Evolutionary conservation across 1,284 basidiomycete species (phyloP).

Genomic region (Mycena sp.): DNA sequence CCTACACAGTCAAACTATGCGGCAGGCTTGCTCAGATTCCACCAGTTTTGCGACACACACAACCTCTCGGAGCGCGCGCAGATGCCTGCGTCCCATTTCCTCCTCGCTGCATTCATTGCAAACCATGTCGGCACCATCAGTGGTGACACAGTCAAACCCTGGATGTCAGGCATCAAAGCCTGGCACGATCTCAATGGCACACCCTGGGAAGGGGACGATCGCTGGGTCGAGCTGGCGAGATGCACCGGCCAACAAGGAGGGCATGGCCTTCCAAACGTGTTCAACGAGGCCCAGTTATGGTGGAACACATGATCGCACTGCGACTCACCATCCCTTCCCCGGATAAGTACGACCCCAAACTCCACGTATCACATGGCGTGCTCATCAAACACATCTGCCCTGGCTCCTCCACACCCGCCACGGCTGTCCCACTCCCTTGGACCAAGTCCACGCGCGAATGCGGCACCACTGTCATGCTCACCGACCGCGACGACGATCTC

Average conservation of each 20-base stretch:
- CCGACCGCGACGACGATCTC: constrained; percentile 27
- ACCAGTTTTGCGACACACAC: constrained; percentile 25
- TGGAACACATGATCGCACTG: constrained; percentile 35
- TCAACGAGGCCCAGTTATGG: constrained; percentile 33
- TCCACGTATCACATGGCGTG: constrained; percentile 29
- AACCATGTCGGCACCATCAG: constrained; percentile 29
- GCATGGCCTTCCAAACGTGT: constrained; percentile 18
- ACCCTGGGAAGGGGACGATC: constrained; percentile 38
- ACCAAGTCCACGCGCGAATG: constrained; percentile 39
- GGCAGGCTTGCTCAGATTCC: constrained; percentile 24
- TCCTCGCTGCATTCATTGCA: constrained; percentile 29
- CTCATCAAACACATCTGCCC: background rate
- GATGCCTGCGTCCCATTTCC: constrained; percentile 24
- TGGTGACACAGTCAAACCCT: constrained; percentile 33
- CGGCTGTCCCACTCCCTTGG: constrained; percentile 40
- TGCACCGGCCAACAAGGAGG: constrained; percentile 30
- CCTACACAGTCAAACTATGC: constrained; percentile 10
- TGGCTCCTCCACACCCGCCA: constrained; percentile 1
- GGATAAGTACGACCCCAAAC: constrained; percentile 23
- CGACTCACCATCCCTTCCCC: constrained; percentile 25
- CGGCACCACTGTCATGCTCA: constrained; percentile 36
- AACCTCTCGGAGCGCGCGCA: constrained; percentile 13
- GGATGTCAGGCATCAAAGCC: constrained; percentile 36
- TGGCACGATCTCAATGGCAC: constrained; percentile 41
- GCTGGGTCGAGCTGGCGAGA: constrained; percentile 33